Evolutionary conservation across 352 stramenopile genomes (phyloP).

Genomic region (Phytophthora quininea): DNA sequence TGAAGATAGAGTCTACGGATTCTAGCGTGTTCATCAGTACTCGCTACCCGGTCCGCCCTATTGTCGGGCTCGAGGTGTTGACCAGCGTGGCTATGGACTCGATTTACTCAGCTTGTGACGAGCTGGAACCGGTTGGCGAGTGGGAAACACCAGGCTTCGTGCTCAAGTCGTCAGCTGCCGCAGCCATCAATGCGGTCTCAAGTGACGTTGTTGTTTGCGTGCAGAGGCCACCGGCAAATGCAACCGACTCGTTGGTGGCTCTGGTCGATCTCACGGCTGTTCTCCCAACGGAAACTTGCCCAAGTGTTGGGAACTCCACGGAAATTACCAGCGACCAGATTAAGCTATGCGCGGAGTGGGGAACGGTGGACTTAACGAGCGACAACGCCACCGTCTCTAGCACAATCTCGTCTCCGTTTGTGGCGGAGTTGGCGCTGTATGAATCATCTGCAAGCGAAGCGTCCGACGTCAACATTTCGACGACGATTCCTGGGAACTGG

Average conservation of each 20-base stretch:
- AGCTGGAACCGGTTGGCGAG: constrained; percentile 21
- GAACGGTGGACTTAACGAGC: constrained; percentile 20
- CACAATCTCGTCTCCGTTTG: constrained; percentile 28
- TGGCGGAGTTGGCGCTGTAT: constrained; percentile 34
- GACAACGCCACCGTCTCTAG: constrained; percentile 12
- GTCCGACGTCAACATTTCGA: constrained; percentile 19
- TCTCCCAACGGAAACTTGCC: constrained; percentile 21
- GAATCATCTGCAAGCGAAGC: constrained; percentile 28
- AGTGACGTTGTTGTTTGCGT: constrained; percentile 38
- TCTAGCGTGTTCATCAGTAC: constrained; percentile 43
- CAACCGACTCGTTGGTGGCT: constrained; percentile 20
- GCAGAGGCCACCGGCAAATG: constrained; percentile 20
- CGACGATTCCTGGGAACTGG: constrained; percentile 32
- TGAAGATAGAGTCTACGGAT: constrained; percentile 24
- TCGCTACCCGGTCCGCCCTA: constrained; percentile 39
- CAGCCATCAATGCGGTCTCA: constrained; percentile 15
- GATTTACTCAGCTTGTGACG: constrained; percentile 30
- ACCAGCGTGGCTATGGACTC: constrained; percentile 22
- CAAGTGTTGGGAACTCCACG: constrained; percentile 6
- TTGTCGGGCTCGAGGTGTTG: constrained; percentile 42
- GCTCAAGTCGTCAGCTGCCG: constrained; percentile 26
- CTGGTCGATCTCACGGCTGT: constrained; percentile 33
- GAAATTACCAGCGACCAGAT: constrained; percentile 32
- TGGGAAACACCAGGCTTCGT: constrained; percentile 31
- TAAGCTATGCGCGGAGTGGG: constrained; percentile 35